Evolutionary conservation across 163 green algal species (phyloP).

Genomic region (Trebouxiophyceae sp.): DNA sequence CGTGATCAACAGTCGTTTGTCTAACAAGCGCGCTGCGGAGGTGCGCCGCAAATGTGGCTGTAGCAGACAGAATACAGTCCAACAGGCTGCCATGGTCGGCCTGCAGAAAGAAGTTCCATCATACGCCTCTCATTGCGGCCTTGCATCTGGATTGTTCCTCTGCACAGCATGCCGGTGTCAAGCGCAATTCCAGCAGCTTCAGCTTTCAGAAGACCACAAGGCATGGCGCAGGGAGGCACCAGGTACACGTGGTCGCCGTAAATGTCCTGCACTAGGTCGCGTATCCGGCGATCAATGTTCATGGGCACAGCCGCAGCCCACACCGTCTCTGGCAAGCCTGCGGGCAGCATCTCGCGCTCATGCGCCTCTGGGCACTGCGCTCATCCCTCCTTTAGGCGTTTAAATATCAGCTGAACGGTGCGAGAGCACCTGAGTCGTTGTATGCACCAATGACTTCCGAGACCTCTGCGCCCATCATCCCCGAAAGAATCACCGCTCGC

Average conservation of each 20-base stretch:
- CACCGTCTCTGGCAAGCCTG: conserved; percentile 43
- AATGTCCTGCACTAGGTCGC: conserved; percentile 35
- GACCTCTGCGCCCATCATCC: conserved; percentile 53
- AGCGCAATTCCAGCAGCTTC: not conserved
- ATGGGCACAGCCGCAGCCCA: conserved; percentile 56
- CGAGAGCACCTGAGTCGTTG: conserved; percentile 37
- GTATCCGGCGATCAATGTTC: conserved; percentile 35
- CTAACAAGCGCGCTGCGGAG: too few species aligned
- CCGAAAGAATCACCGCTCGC: conserved; percentile 47
- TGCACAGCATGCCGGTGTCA: not conserved
- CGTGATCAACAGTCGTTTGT: too few species aligned
- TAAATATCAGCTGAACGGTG: not conserved
- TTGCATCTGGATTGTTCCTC: not conserved
- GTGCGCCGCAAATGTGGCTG: too few species aligned
- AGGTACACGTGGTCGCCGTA: conserved; percentile 29
- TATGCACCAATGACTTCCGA: conserved; percentile 47
- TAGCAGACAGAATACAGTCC: too few species aligned
- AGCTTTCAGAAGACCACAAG: not conserved
- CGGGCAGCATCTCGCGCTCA: not conserved
- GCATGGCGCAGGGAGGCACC: conserved; percentile 1
- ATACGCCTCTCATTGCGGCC: not conserved
- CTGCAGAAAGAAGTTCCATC: too few species aligned
- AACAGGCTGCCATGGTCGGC: too few species aligned
- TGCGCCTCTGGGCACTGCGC: not conserved
- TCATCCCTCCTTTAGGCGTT: not conserved